Percentiles rank a stretch among this genome's conserved stretches.
phyloP scores from a whole-genome alignment of 2,329 filamentous ascomycete species.

The Epichloe aotearoae region DNA sequence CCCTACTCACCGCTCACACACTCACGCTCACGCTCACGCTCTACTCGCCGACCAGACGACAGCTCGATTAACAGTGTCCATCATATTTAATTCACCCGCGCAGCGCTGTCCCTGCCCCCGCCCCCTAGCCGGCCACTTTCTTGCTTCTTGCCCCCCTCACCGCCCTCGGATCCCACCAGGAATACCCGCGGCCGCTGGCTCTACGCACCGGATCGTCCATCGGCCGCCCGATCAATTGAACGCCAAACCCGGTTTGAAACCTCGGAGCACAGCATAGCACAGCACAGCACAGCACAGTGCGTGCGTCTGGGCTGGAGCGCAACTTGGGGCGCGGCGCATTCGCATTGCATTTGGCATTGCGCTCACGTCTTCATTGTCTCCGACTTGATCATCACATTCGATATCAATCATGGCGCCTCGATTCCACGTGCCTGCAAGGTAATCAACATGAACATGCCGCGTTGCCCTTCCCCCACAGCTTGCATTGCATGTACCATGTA shows the following conservation, averaged over 20 bases:
- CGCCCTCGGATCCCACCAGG: background rate
- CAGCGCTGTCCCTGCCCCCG: too few relatives aligned
- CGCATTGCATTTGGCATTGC: background rate
- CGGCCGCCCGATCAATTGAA: background rate
- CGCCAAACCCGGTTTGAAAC: background rate
- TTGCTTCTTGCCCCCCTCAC: background rate
- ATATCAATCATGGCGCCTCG: constrained; percentile 6
- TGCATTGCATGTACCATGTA: background rate
- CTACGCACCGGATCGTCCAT: background rate
- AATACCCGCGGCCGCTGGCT: background rate
- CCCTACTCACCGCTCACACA: too few relatives aligned
- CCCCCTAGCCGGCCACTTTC: too few relatives aligned
- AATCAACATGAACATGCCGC: background rate
- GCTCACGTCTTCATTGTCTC: background rate
- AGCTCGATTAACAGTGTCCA: background rate
- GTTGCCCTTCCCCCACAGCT: background rate
- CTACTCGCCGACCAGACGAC: background rate
- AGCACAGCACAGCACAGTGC: background rate
- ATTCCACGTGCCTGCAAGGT: constrained; percentile 8
- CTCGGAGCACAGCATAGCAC: background rate
- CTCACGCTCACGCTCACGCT: too few relatives aligned
- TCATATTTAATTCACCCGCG: too few relatives aligned
- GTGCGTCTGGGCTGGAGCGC: background rate
- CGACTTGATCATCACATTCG: background rate
- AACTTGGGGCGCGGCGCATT: background rate